Evolutionary conservation across 257 asterid genomes (phyloP), one percentile per base, ranked within the genome.

Genomic region (Lantana camara): DNA sequence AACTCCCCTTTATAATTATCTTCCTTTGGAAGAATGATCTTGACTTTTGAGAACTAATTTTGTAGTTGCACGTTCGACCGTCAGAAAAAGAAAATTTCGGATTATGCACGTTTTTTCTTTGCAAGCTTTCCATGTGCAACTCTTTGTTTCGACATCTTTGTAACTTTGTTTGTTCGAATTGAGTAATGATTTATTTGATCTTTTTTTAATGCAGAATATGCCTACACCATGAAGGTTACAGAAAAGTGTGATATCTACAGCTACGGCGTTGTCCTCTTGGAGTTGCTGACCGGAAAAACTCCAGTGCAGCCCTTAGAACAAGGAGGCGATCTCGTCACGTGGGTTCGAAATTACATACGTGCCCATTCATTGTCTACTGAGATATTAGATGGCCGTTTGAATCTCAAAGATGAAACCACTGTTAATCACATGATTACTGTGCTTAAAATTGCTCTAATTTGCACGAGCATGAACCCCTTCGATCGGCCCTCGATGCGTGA

Each of bases 401-500:
- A 85, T 46, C 63, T 76, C 32, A 78, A 77, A 64, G 87, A 85
- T 35, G 84, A 79, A 58, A 58, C 1, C 22, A 78, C 82, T 1
- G 78, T 80, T 17, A 78, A 50, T 42, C 98, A 92, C 79, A 89
- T 89, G 98, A 78, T 86, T 29, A 79, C 73, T 4, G 93, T 92
- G 6, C 61, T 89, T 3, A 89, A 86, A 76, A 73, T 92, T 35
- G 98, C 96, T 14, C 80, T 92, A 46, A 40, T 86, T 67, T 92
- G 98, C 89, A 83, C 98, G 0, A 80, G 86, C 53, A 79, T 76
- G 93, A 63, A 85, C 22, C 98, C 98, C 0, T 70, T 32, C 2
- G 96, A 89, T 21, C 88, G 98, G 7, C 98, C 98, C 42, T 74
- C 96, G 8, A 92, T 88, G 96, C 69, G 97, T 67, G 91, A 85